phyloP scores from a whole-genome alignment of 2,329 filamentous ascomycete genomes.

The Metarhizium album region DNA sequence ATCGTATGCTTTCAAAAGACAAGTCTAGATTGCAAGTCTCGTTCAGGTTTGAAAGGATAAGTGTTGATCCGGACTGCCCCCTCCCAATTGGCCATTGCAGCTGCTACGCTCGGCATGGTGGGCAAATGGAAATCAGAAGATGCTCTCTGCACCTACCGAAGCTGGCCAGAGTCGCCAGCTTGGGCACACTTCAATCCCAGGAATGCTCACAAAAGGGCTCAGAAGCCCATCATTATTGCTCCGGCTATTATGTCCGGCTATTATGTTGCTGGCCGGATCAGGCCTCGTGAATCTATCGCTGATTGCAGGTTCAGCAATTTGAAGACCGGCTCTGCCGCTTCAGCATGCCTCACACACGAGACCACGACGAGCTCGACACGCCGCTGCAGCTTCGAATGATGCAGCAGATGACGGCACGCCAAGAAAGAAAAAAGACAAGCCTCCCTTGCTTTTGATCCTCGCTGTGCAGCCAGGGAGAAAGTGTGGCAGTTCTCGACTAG shows the following conservation, averaged over 20 bases:
- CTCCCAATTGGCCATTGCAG: neutral
- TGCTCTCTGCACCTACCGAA: neutral
- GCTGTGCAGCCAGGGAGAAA: slow-evolving; percentile 57
- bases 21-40: too few relatives aligned
- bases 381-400: neutral
- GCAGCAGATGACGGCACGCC: neutral
- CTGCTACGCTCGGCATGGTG: too few relatives aligned
- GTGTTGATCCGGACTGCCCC: slow-evolving; percentile 11
- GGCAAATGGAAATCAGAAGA: too few relatives aligned
- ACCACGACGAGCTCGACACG: slow-evolving; percentile 17
- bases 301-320: neutral
- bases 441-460: slow-evolving; percentile 59
- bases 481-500: slow-evolving; percentile 58
- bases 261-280: neutral
- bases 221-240: neutral
- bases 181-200: neutral
- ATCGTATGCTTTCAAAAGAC: too few relatives aligned
- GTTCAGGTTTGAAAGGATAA: slow-evolving; percentile 7
- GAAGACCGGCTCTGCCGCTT: neutral
- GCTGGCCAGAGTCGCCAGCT: neutral
- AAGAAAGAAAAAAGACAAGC: slow-evolving; percentile 55
- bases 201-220: neutral
- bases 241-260: neutral
- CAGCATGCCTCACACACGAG: slow-evolving; percentile 31
- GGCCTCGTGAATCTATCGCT: neutral